These are phyloP conservation scores for Aspergillus aculeatus DNA, from an alignment of 2,329 filamentous ascomycete genomes.

Conservation along the genomic window DNA sequence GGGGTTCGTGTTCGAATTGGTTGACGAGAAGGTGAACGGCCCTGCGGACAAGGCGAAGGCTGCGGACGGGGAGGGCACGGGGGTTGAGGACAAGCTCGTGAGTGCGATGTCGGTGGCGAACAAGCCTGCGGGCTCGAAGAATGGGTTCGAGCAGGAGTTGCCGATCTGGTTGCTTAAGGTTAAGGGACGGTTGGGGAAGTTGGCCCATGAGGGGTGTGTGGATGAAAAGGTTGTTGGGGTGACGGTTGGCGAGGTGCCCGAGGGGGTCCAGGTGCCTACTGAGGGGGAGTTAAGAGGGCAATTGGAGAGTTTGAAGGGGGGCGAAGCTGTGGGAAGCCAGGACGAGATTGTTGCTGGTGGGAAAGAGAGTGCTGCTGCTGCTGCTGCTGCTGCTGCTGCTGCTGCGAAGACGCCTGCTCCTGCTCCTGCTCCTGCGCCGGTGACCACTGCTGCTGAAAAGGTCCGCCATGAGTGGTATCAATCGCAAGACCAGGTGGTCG, in stretches of 20 bases:
- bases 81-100: constrained; percentile 24
- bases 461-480: constrained; percentile 71
- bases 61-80: constrained; percentile 21
- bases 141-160: constrained; percentile 38
- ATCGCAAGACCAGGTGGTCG: constrained; percentile 57
- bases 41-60: constrained; percentile 41
- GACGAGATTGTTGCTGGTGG: constrained; percentile 2
- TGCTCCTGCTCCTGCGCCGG: constrained; percentile 1
- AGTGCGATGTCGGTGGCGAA: constrained; percentile 29
- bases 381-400: constrained; percentile 1
- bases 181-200: constrained; percentile 49
- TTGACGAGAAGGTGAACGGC: constrained; percentile 50
- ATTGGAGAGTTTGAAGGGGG: constrained; percentile 32
- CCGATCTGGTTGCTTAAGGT: constrained; percentile 61
- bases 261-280: constrained; percentile 44
- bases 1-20: constrained; percentile 63
- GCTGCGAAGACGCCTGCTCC: neutral
- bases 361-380: constrained; percentile 1
- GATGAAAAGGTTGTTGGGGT: constrained; percentile 32
- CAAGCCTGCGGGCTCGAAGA: constrained; percentile 15
- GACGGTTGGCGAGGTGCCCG: constrained; percentile 56
- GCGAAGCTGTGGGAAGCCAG: constrained; percentile 14
- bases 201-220: constrained; percentile 50
- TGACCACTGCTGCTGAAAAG: constrained; percentile 44
- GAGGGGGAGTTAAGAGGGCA: constrained; percentile 39